phyloP scores from a whole-genome alignment of 805 yeast species.

The Candida ipomoeae region DNA sequence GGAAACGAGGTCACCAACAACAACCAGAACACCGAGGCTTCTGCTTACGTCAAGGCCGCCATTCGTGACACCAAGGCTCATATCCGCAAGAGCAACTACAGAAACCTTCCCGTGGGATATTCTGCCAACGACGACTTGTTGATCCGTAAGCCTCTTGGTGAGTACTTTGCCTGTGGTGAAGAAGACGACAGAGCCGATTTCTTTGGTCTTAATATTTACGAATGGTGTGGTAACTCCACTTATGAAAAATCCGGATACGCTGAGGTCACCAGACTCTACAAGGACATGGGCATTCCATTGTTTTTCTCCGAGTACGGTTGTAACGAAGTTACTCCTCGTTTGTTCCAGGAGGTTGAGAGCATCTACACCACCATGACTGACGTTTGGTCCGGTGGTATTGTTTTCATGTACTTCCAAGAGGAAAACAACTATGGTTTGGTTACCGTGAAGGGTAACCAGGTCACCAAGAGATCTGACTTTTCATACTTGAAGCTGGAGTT shows the following conservation, averaged over 20 bases:
- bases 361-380: constrained; percentile 68
- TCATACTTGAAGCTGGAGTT: constrained; percentile 39
- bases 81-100: constrained; percentile 55
- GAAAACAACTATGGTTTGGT: constrained; percentile 73
- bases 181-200: constrained; percentile 64
- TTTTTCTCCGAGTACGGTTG: constrained; percentile 86
- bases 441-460: constrained; percentile 40
- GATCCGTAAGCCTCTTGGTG: constrained; percentile 65
- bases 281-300: constrained; percentile 63
- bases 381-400: constrained; percentile 89
- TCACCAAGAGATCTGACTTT: constrained; percentile 62
- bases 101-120: constrained; percentile 76
- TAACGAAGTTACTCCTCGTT: constrained; percentile 65
- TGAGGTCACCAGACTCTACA: constrained; percentile 59
- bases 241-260: constrained; percentile 61
- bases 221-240: constrained; percentile 74
- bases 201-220: constrained; percentile 87
- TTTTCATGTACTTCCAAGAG: constrained; percentile 80
- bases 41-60: constrained; percentile 81
- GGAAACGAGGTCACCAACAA: constrained; percentile 82
- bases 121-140: constrained; percentile 71
- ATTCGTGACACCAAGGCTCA: constrained; percentile 71
- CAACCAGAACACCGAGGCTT: constrained; percentile 62
- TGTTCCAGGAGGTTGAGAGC: constrained; percentile 66
- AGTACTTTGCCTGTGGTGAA: constrained; percentile 74